Percentiles rank a stretch among this genome's conserved stretches.
These are phyloP conservation scores for Stephanocyclus meneghinianus DNA, from an alignment of 352 stramenopile species.

Conservation along the genomic window DNA sequence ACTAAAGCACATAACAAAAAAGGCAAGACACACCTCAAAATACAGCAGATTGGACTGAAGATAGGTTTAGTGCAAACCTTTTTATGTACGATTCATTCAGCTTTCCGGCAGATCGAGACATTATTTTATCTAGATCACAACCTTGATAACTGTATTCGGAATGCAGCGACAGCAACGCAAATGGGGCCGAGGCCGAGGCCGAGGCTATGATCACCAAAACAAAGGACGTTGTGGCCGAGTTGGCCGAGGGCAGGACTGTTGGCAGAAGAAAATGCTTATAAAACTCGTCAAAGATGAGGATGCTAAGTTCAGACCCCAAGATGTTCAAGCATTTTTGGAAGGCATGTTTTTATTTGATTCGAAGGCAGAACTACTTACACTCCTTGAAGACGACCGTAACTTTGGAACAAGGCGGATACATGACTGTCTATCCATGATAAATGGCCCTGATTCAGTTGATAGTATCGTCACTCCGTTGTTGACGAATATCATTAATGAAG, in stretches of 20 bases:
- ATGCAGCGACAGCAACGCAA: background rate
- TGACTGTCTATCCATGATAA: slow-evolving; percentile 48
- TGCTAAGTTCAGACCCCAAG: slow-evolving; percentile 24
- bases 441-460: slow-evolving; percentile 25
- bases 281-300: slow-evolving; percentile 50
- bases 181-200: background rate
- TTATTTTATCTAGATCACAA: background rate
- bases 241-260: slow-evolving; percentile 7
- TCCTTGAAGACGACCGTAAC: slow-evolving; percentile 40
- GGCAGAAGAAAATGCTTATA: slow-evolving; percentile 42
- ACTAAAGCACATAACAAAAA: no score
- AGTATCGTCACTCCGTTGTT: slow-evolving; percentile 47
- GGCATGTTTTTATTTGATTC: slow-evolving; percentile 56
- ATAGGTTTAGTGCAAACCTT: no score
- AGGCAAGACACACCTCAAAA: background rate
- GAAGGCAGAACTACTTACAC: slow-evolving; percentile 46
- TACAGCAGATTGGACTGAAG: background rate
- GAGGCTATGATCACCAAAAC: background rate
- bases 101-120: no score
- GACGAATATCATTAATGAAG: slow-evolving; percentile 35
- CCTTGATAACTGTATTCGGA: background rate
- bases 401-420: slow-evolving; percentile 33
- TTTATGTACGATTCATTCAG: no score
- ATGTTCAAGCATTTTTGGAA: slow-evolving; percentile 44
- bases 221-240: background rate